Conservation (phyloP, 179 eudicot genomes). For the Beta lomatogona region DNA sequence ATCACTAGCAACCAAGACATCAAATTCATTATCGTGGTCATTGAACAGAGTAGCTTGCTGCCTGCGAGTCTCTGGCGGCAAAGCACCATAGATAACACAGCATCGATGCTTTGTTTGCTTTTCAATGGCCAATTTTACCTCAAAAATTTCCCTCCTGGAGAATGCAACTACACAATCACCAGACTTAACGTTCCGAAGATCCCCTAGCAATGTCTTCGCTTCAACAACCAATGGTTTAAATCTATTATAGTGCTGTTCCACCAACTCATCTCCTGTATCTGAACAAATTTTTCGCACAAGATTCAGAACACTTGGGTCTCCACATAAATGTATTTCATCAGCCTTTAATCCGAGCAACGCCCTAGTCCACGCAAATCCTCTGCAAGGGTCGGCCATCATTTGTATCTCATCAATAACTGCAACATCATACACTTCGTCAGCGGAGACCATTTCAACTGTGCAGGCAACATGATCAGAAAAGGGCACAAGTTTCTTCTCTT, state of each 20-base stretch:
- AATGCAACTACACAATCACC: conserved; percentile 95
- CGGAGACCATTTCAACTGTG: conserved; percentile 88
- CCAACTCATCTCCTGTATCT: conserved; percentile 79
- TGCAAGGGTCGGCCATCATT: conserved; percentile 71
- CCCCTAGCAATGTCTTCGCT: conserved; percentile 80
- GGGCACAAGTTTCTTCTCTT: conserved; percentile 79
- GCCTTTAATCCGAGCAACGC: conserved; percentile 83
- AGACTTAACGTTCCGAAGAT: conserved; percentile 66
- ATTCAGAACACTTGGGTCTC: conserved; percentile 84
- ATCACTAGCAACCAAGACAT: conserved; percentile 92
- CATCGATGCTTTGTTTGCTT: conserved; percentile 80
- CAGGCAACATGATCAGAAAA: conserved; percentile 79
- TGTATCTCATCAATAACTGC: conserved; percentile 93
- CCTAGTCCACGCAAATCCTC: conserved; percentile 94
- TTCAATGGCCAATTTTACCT: conserved; percentile 79
- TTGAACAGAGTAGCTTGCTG: conserved; percentile 81
- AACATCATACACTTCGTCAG: conserved; percentile 73
- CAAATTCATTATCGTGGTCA: conserved; percentile 66
- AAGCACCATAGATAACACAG: conserved; percentile 88
- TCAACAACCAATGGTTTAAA: conserved; percentile 87
- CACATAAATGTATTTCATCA: conserved; percentile 89
- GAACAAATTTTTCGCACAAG: conserved; percentile 67
- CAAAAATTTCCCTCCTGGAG: conserved; percentile 92
- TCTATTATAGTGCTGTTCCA: conserved; percentile 72
- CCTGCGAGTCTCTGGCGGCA: conserved; percentile 92